Evolutionary conservation across 345 rosid species (phyloP).

Genomic region (Bruguiera parviflora): DNA sequence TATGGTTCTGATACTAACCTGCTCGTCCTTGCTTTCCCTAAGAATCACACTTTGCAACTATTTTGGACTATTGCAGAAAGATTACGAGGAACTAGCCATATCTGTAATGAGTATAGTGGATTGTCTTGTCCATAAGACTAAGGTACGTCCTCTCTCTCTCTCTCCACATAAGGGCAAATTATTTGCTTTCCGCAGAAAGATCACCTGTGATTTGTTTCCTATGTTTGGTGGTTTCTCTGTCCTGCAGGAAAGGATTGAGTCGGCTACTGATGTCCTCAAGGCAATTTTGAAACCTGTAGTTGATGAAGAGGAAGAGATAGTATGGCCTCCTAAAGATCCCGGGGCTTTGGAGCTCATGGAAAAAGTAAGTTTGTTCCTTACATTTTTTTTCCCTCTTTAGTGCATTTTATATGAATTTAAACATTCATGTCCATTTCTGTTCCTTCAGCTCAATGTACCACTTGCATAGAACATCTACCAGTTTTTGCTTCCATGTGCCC

Average conservation of each 20-base stretch:
- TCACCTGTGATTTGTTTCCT: neutral
- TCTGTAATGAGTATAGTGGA: conserved; percentile 86
- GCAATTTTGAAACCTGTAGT: conserved; percentile 64
- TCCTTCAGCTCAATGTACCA: neutral
- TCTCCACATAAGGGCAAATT: neutral
- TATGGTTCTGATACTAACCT: conserved; percentile 12
- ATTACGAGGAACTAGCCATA: conserved; percentile 80
- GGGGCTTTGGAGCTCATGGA: conserved; percentile 69
- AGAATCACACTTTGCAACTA: conserved; percentile 9
- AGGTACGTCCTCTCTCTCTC: conserved; percentile 34
- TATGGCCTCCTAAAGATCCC: conserved; percentile 83
- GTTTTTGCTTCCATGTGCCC: conserved; percentile 3
- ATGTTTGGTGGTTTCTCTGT: neutral
- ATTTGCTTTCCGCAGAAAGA: neutral
- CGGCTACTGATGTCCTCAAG: conserved; percentile 83
- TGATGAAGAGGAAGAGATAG: conserved; percentile 58
- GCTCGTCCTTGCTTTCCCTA: conserved; percentile 13
- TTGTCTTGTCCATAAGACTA: conserved; percentile 72
- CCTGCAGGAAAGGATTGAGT: conserved; percentile 78
- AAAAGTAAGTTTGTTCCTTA: conserved; percentile 37
- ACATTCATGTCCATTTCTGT: neutral
- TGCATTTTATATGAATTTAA: neutral
- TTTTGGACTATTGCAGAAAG: conserved; percentile 56
- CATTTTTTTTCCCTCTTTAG: neutral
- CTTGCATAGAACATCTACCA: neutral